Base-by-base conservation (phyloP, 176 grass and related monocot species). In the Alopecurus myosuroides region DNA sequence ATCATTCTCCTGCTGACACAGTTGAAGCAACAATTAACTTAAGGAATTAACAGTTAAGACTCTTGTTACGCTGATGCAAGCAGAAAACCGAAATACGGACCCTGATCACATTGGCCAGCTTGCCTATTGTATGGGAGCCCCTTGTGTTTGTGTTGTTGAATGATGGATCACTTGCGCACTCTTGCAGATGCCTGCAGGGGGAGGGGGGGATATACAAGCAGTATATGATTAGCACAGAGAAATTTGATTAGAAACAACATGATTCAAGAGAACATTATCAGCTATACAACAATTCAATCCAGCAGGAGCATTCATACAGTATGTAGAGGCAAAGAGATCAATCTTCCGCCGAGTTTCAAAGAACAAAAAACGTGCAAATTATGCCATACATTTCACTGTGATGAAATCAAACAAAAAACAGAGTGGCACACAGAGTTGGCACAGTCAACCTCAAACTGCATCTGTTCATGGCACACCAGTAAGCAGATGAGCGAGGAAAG, bases 91-190 rank as follows among this genome's bases (percentile, higher is more conserved):
- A 33, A 55, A 79, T 44, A 71, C 81, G 31, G 74, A 96, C 93
- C 80, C 89, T 84, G 35, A 99, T 81, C 84, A 94, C 60, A 76
- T 88, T 96, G 64, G 91, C 89, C 62, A 99, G 84, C 89, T 84
- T 99, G 62, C 97, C 97, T 35, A 96, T 84, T 15, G 78, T 91
- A 74, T 94, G 86, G 51, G 91, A 88, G 52, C 60, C 40, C 82
- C 91, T 87, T 33, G 83, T 55, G 72, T 94, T 91, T 63, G 88
- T 88, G 81, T 83, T 90, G 29, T 86, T 86, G 30, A 65, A 45
- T 0, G 58, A 76, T 22, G 89, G 83, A 61, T 85, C 83, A 76
- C 51, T 84, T 6, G 86, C 46, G 35, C 85, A 86, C 78, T 88
- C 85, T 63, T 81, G 72, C 12, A 79, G 10, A 81, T 92, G 94